Base-by-base conservation (phyloP, 129 eudicot genomes). In the Lonicera japonica region DNA sequence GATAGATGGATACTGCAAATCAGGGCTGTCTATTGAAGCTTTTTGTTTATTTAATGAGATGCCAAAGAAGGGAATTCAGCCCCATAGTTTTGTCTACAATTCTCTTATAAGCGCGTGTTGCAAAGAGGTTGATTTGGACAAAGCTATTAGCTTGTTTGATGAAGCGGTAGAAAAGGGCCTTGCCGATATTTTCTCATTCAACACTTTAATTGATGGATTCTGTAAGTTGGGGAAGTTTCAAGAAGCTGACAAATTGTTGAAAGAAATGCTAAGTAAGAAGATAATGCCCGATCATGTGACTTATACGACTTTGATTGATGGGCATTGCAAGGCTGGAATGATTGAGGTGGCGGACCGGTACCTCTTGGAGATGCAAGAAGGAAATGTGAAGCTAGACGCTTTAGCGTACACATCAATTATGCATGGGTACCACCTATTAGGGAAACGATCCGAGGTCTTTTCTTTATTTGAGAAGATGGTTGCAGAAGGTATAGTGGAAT, bases 1-100 rank as follows among this genome's bases (percentile, higher is more conserved):
- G 41, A 77, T 77, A 10, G 82, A 77, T 10, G 82, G 82, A 25
- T 77, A 71, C 54, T 63, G 78, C 67, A 72, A 71, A 40, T 77
- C 71, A 24, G 69, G 43, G 21, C 50, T 66, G 40, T 60, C 72
- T n/a, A n/a, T n/a, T 20, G 75, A 77, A 68, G 82, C 82, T 8
- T 77, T 77, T 17, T 54, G 57, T 40, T 43, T 72, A 52, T 72
- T 72, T 67, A 64, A 67, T 62, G 68, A 77, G 43, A 77, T 77
- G 82, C 54, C 58, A 0, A 55, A 38, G 54, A 72, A 50, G 6
- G 82, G 82, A 45, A 51, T 67, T 72, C 70, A 72, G 63, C 65
- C 71, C 15, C 57, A 72, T 43, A 67, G 74, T 56, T 77, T 56
- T 47, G 67, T 67, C 36, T 77, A 77, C 60, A 59, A 63, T 50